A percentile compares a stretch with the other conserved stretches of the same genome.
Conservation (phyloP, 495 filamentous ascomycete species). For the Collariella sp. region DNA sequence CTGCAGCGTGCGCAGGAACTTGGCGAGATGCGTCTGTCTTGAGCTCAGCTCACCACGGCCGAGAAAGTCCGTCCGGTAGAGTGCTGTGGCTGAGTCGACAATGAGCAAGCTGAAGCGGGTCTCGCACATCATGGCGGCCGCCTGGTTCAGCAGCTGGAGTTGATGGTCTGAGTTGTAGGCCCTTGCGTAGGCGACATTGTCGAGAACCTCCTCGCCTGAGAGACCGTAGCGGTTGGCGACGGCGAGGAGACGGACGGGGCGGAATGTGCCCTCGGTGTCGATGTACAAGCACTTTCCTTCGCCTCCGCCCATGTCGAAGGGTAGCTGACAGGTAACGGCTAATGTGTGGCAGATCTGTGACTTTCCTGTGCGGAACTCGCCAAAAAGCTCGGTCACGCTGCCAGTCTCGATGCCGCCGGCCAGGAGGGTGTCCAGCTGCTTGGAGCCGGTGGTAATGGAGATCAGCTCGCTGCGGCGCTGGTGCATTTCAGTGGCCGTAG, state of each 20-base stretch:
- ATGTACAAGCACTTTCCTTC: slow-evolving; percentile 99
- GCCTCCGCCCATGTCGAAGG: slow-evolving; percentile 97
- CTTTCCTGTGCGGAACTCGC: slow-evolving; percentile 96
- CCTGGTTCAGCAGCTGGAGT: slow-evolving; percentile 86
- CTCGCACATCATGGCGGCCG: slow-evolving; percentile 97
- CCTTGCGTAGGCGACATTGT: slow-evolving; percentile 95
- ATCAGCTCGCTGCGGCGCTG: slow-evolving; percentile 91
- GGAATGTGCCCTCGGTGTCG: slow-evolving; percentile 95
- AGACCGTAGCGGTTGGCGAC: slow-evolving; percentile 92
- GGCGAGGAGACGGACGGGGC: slow-evolving; percentile 79
- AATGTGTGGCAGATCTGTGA: slow-evolving; percentile 97
- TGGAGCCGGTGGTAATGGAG: slow-evolving; percentile 94
- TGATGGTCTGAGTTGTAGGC: slow-evolving; percentile 99
- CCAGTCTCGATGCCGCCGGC: slow-evolving; percentile 94
- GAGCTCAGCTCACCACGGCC: slow-evolving; percentile 88
- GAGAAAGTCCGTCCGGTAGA: slow-evolving; percentile 93
- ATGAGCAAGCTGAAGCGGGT: slow-evolving; percentile 92
- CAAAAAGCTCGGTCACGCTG: slow-evolving; percentile 97
- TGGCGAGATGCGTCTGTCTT: slow-evolving; percentile 87
- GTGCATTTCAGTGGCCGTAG: slow-evolving; percentile 99
- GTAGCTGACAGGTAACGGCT: slow-evolving; percentile 94
- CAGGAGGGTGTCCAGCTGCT: slow-evolving; percentile 89
- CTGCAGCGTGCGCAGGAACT: slow-evolving; percentile 93
- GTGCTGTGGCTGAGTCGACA: slow-evolving; percentile 87
- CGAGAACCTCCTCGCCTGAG: slow-evolving; percentile 91